phyloP scores from a whole-genome alignment of 2,329 filamentous ascomycete species.

The Trichoderma gracile region DNA sequence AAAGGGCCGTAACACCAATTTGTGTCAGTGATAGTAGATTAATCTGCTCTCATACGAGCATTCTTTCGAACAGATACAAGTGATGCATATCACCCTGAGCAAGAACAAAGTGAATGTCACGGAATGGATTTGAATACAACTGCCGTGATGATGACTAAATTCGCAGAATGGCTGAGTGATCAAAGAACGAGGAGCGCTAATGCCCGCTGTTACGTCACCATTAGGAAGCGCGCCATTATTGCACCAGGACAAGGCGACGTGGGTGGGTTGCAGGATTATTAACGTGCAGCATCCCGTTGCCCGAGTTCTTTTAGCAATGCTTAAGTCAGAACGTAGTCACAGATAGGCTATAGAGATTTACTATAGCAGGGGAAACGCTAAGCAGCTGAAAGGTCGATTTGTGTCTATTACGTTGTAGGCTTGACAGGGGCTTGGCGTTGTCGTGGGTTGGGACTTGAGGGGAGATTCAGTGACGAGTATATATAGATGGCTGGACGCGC shows the following conservation, averaged over 20 bases:
- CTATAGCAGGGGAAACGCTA: neutral
- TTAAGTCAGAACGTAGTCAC: conserved; percentile 18
- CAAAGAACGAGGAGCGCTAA: neutral
- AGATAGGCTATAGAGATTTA: neutral
- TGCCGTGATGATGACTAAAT: conserved; percentile 10
- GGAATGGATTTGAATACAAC: neutral
- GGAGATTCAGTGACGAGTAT: neutral
- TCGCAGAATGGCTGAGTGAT: conserved; percentile 10
- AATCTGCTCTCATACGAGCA: no score
- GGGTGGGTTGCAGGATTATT: neutral
- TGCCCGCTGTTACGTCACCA: conserved; percentile 38
- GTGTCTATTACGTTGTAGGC: neutral
- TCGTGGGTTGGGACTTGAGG: conserved; percentile 48
- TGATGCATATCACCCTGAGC: neutral
- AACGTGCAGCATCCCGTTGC: neutral
- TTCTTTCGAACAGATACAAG: no score
- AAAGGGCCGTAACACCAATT: neutral
- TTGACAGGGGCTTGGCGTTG: conserved; percentile 27
- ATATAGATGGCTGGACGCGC: neutral
- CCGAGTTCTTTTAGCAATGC: conserved; percentile 18
- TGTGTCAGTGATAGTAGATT: neutral
- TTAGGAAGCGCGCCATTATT: conserved; percentile 34
- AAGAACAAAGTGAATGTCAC: no score
- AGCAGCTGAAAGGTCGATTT: conserved; percentile 26
- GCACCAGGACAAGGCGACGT: neutral